Base-by-base conservation (phyloP, 2,329 filamentous ascomycete species). In the Zymoseptoria tritici region DNA sequence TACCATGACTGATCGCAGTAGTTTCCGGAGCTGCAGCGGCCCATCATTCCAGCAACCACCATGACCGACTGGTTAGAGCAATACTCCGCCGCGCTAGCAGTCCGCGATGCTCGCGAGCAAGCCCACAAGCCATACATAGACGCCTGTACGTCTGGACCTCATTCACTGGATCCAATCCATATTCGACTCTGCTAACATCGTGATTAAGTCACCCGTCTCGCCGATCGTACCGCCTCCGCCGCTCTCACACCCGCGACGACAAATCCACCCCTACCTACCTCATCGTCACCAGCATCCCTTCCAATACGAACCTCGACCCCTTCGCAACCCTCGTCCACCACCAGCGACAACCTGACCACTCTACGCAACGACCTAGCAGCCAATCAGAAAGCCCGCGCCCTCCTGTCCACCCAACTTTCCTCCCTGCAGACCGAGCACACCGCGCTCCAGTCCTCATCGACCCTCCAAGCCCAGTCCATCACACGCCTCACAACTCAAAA, bases 41-140 rank as follows among this genome's bases (percentile, higher is more conserved):
- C 1, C 49, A 51, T n/a, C 49, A 4, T 26, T 9, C 5, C 29
- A 49, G 46, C 19, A 60, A 24, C 42, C 56, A 62, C 53, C 55
- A 85, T 85, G 83, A 81, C 84, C 64, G 84, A 83, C 78, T 95
- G 92, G 89, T 83, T 87, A 70, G 85, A 89, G 66, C 89, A 95
- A 70, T 97, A 96, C 74, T 80, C 90, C 63, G 80, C 84, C 62
- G 87, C 88, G 65, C 80, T 97, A 65, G 82, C 85, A 67, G 86
- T 88, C 68, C 81, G 85, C 64, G 89, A 90, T 68, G 82, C 85
- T 70, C 82, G 85, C 63, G 88, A 91, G 70, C 81, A 84, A 70
- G 80, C 79, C 59, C 84, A 86, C 67, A 77, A 79, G 69, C 82
- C 85, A 56, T 82, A 95, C 62, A 88, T 96, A 69, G 82, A 91